Conservation (phyloP, 148 eudicot species). For the Oxyria digyna region DNA sequence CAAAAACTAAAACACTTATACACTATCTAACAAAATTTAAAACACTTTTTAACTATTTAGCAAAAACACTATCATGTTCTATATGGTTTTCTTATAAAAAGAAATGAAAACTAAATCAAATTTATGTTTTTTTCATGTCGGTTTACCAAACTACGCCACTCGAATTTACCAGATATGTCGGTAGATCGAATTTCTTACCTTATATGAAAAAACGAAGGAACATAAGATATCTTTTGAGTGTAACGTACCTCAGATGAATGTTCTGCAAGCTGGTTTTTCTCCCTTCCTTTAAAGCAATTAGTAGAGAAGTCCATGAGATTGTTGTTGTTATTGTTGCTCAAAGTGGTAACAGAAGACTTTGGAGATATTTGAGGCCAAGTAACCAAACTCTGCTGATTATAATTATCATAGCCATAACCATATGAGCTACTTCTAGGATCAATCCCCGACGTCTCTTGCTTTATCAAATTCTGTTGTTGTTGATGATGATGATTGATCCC, state of each 20-base stretch:
- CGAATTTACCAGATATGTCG: not conserved
- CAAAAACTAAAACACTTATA: not conserved
- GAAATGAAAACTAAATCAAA: not conserved
- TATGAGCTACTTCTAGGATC: not conserved
- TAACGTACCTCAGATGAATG: conserved; percentile 40
- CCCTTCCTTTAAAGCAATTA: conserved; percentile 15
- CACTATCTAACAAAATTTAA: no score
- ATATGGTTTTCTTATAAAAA: not conserved
- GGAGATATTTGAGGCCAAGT: conserved; percentile 45
- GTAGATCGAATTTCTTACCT: not conserved
- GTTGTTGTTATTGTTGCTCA: conserved; percentile 18
- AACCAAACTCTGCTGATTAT: conserved; percentile 9
- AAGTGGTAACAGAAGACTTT: conserved; percentile 29
- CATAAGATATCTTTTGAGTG: no score
- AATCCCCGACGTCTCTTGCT: not conserved
- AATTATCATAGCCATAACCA: conserved; percentile 8
- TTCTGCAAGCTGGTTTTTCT: conserved; percentile 27
- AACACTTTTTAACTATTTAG: not conserved
- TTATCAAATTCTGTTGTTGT: conserved; percentile 13
- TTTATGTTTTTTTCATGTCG: no score
- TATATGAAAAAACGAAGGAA: no score
- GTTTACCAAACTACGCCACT: no score
- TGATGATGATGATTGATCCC: conserved; percentile 6
- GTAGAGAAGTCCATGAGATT: conserved; percentile 34
- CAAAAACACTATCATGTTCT: not conserved